Evolutionary conservation across 2,329 filamentous ascomycete genomes (phyloP), one percentile per base, ranked within the genome.

Genomic region (Colletotrichum navitas): DNA sequence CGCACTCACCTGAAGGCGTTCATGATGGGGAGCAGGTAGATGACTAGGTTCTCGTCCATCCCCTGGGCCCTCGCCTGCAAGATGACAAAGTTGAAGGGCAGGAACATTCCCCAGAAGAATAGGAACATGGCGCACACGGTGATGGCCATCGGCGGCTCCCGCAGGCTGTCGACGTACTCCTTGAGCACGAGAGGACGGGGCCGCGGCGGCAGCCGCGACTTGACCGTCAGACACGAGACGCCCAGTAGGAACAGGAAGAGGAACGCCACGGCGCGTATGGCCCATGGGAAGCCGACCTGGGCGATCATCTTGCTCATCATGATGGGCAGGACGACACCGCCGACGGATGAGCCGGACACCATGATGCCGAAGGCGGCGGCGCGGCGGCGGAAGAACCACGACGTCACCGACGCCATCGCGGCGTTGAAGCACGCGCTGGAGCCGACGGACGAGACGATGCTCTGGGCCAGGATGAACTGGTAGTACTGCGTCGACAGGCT

Each of bases 291-390:
- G 0, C 84, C 84, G 49, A 85, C 78, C 3, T 69, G 47, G 36
- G 83, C 82, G 72, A 92, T 82, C 73, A 92, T 82, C 72, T 88
- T 83, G 71, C 89, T 80, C 66, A 83, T 85, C 71, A 93, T 85
- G 73, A 93, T 90, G 60, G 92, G 80, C 68, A 93, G 89, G 18
- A 88, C 82, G 56, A 85, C 81, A 32, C 88, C 88, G 2, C 88
- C 88, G 7, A 90, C 74, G 5, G 85, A 87, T 0, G 85, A 87
- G 7, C 88, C 88, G 2, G 86, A 83, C 3, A 86, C 85, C 74
- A 85, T 82, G 74, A 90, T 80, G 11, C 88, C 88, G 16, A 88
- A 83, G 11, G 87, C 88, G 43, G 85, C 80, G 29, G 85, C 87
- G 24, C 88, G 84, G 14, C 82, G 83, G 51, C 81, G 82, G 70